These are phyloP conservation scores for Penicillium salamii DNA, from an alignment of 495 filamentous ascomycete genomes.

Conservation along the genomic window DNA sequence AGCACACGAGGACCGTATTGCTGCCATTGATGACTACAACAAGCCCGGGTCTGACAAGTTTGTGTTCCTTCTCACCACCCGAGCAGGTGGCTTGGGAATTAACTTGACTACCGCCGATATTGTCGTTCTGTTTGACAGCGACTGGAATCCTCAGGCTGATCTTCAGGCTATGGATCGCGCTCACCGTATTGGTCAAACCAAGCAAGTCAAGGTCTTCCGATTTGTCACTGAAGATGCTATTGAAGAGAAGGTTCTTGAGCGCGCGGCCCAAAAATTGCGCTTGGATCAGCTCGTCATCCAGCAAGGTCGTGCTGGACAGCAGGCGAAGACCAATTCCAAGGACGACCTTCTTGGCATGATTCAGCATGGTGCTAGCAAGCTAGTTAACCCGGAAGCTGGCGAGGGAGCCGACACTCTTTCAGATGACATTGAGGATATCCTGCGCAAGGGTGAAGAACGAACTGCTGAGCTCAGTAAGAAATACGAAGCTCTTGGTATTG, in stretches of 20 bases:
- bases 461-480: slow-evolving; percentile 87
- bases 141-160: slow-evolving; percentile 99
- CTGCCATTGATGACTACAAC: slow-evolving; percentile 98
- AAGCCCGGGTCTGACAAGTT: slow-evolving; percentile 94
- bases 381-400: slow-evolving; percentile 68
- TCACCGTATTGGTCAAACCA: slow-evolving; percentile 97
- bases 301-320: slow-evolving; percentile 92
- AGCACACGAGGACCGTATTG: slow-evolving; percentile 96
- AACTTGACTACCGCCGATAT: slow-evolving; percentile 96
- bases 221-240: slow-evolving; percentile 98
- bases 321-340: slow-evolving; percentile 81
- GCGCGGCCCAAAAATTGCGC: slow-evolving; percentile 94
- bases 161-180: slow-evolving; percentile 98
- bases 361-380: slow-evolving; percentile 93
- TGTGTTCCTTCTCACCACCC: slow-evolving; percentile 93
- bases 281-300: slow-evolving; percentile 99
- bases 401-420: slow-evolving; percentile 65
- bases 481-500: slow-evolving; percentile 97
- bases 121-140: slow-evolving; percentile 96
- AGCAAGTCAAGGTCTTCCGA: slow-evolving; percentile 93
- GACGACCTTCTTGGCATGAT: slow-evolving; percentile 98
- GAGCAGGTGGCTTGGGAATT: slow-evolving; percentile 96
- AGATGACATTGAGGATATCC: slow-evolving; percentile 84
- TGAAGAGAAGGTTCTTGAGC: slow-evolving; percentile 96
- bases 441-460: slow-evolving; percentile 81